phyloP scores from a whole-genome alignment of 2,329 filamentous ascomycete genomes.

The Nemania sp. region DNA sequence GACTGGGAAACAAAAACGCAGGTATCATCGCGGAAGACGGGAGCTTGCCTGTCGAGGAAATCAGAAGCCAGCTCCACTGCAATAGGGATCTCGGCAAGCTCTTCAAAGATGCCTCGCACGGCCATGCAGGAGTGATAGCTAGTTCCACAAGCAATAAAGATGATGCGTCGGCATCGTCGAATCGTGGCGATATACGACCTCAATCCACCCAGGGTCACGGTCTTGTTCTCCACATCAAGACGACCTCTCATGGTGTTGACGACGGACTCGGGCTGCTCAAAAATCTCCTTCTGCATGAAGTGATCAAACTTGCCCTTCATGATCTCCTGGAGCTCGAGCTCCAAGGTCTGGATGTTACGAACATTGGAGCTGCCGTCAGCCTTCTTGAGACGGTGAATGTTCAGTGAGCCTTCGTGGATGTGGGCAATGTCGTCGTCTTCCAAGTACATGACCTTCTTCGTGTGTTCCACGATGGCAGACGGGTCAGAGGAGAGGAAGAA shows the following conservation, averaged over 20 bases:
- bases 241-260: slow-evolving; percentile 99
- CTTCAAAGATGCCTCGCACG: slow-evolving; percentile 95
- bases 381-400: slow-evolving; percentile 98
- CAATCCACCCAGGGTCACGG: slow-evolving; percentile 91
- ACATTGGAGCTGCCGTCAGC: slow-evolving; percentile 96
- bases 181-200: slow-evolving; percentile 97
- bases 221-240: slow-evolving; percentile 90
- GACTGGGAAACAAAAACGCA: slow-evolving; percentile 99
- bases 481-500: slow-evolving; percentile 99
- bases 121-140: slow-evolving; percentile 99
- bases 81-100: slow-evolving; percentile 97
- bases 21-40: slow-evolving; percentile 98
- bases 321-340: slow-evolving; percentile 99
- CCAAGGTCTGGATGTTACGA: slow-evolving; percentile 95
- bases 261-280: slow-evolving; percentile 98
- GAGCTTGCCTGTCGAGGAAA: slow-evolving; percentile 94
- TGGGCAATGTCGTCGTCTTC: slow-evolving; percentile 99
- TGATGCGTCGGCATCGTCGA: slow-evolving; percentile 93
- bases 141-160: slow-evolving; percentile 98
- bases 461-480: slow-evolving; percentile 98
- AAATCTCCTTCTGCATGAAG: slow-evolving; percentile 99
- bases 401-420: slow-evolving; percentile 97
- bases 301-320: slow-evolving; percentile 99
- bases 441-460: slow-evolving; percentile 99
- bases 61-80: slow-evolving; percentile 96